Base-by-base conservation (phyloP, 177 flowering plant species). In the Vitis hybrid region DNA sequence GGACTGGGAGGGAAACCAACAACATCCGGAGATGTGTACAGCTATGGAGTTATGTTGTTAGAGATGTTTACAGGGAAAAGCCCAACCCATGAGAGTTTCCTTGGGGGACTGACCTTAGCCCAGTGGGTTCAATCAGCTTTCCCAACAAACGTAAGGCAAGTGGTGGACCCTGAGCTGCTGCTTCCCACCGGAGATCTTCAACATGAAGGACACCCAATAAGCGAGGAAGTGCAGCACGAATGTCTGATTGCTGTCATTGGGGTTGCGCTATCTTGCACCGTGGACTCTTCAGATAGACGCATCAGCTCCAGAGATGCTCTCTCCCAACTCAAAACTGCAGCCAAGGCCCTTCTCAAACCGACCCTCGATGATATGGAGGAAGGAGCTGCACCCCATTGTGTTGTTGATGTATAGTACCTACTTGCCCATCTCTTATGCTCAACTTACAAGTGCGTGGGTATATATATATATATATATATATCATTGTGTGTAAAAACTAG, bases 11-110 rank as follows among this genome's bases (percentile, higher is more conserved):
- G 26, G 65, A 74, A 75, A 66, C 74, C 81, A 59, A 77, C 86
- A 12, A 74, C 73, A 4, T 62, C 73, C 49, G 86, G 86, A 70
- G 86, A 83, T 72, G 82, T 73, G 3, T 83, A 80, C 75, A 82
- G 85, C 64, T 82, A 61, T n/a, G 85, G 85, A 2, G 62, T 82
- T 2, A 62, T 79, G 76, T 45, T 80, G 70, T 45, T 79, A 30
- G 81, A 80, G 73, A 59, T 78, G 9, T 75, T 82, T 52, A 77
- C 81, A 17, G 81, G 79, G 48, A 80, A 68, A 60, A 74, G 75
- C 58, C 86, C 86, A 51, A 80, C 79, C 2, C 30, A 75, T 60
- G 72, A 72, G 49, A 59, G n/a, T 3, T 82, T 82, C 58, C 14
- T 1, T 3, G 82, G 72, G 50, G 81, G 56, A 3, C 23, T 65